Evolutionary conservation across 148 eudicot genomes (phyloP).

Genomic region (Silene uniflora): DNA sequence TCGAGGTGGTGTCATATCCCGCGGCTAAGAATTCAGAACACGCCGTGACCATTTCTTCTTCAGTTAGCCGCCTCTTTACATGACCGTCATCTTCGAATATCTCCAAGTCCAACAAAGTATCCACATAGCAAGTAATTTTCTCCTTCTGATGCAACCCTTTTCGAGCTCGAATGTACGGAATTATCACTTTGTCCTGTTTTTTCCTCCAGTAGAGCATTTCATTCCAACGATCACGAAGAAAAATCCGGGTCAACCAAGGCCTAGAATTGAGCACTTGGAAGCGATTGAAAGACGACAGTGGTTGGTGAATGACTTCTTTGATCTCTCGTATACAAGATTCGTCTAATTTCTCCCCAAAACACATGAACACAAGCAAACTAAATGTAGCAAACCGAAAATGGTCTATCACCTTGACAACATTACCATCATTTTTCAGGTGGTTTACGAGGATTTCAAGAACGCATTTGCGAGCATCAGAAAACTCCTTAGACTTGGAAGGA

Average conservation of each 20-base stretch:
- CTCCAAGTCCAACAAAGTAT: conserved; percentile 46
- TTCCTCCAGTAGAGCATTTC: conserved; percentile 30
- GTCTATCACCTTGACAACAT: conserved; percentile 39
- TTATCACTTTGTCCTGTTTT: conserved; percentile 30
- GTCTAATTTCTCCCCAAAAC: conserved; percentile 60
- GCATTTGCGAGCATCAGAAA: conserved; percentile 25
- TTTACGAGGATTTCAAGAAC: conserved; percentile 27
- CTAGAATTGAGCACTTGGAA: conserved; percentile 41
- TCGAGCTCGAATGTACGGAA: conserved; percentile 52
- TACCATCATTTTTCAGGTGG: conserved; percentile 2
- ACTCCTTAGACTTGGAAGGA: conserved; percentile 28
- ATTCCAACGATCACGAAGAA: conserved; percentile 52
- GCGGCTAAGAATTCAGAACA: conserved; percentile 56
- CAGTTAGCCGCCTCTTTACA: conserved; percentile 19
- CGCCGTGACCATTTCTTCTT: conserved; percentile 32
- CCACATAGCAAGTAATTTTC: conserved; percentile 41
- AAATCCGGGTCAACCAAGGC: conserved; percentile 45
- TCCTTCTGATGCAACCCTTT: neutral
- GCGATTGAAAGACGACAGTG: conserved; percentile 24
- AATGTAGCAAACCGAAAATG: conserved; percentile 68
- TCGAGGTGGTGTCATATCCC: conserved; percentile 68
- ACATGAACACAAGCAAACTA: conserved; percentile 58
- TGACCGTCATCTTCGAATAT: conserved; percentile 33
- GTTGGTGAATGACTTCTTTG: conserved; percentile 26
- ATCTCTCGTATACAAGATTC: conserved; percentile 45